Percentiles rank a stretch among this genome's conserved stretches.
phyloP scores from a whole-genome alignment of 306 rosid genomes.

The Spatholobus suberectus region DNA sequence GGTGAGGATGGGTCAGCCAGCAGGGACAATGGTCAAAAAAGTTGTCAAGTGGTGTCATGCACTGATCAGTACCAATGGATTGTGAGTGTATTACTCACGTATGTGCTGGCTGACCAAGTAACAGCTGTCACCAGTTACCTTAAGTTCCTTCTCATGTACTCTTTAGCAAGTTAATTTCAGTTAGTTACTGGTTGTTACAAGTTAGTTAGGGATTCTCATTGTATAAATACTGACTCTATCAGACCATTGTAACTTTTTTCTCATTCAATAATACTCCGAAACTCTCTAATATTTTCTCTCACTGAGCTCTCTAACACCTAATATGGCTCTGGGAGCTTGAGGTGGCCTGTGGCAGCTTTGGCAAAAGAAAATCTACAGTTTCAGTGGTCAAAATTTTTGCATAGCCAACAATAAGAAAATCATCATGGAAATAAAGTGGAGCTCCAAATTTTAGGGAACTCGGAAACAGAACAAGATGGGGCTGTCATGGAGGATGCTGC shows the following conservation, averaged over 20 bases:
- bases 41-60: background rate
- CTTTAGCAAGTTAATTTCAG: too few relatives aligned
- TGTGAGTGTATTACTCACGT: too few relatives aligned
- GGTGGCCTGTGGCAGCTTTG: background rate
- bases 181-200: too few relatives aligned
- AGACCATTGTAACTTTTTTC: too few relatives aligned
- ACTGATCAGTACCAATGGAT: background rate
- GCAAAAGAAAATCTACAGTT: background rate
- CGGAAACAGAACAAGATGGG: background rate
- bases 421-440: background rate
- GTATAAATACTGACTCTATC: too few relatives aligned
- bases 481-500: background rate
- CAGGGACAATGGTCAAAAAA: background rate
- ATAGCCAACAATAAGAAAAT: background rate
- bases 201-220: too few relatives aligned
- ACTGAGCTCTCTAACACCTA: too few relatives aligned
- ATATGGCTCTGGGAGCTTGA: background rate
- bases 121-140: too few relatives aligned
- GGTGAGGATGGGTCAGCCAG: background rate
- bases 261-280: too few relatives aligned
- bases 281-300: too few relatives aligned
- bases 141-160: too few relatives aligned
- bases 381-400: background rate
- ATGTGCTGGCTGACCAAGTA: too few relatives aligned
- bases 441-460: background rate